Base-by-base conservation (phyloP, 73 alveolate species). In the Durusdinium trenchii region DNA sequence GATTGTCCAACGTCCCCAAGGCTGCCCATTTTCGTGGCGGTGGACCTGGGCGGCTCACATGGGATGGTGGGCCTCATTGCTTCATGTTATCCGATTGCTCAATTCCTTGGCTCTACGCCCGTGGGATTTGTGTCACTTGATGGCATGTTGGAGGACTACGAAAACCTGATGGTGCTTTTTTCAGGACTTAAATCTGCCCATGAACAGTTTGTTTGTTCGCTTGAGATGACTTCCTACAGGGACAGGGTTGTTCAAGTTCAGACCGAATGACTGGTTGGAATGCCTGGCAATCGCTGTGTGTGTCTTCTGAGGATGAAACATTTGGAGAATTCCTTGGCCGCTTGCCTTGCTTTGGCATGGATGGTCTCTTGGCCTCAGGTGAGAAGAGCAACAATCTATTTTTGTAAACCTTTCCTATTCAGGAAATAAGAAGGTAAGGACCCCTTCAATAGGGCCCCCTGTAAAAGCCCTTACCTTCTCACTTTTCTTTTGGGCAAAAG, bases 51-150 rank as follows among this genome's bases (percentile, higher is more conserved):
- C 16, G 97, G 97, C 16, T 90, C 97, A 36, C 97, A 90, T 75
- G 57, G 97, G 76, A 67, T 64, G 97, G 97, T 90, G 57, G 97
- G 97, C 64, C 35, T 75, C 89, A 90, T 90, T 45, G 97, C 97
- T 18, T 90, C 97, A 35, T 43, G 89, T 16, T 90, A 90, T 36
- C 51, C 97, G 3, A 12, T 90, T 54, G 81, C 97, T 6, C 76
- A 45, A 38, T 90, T 90, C 67, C 3, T 90, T 9, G 82, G 82
- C 81, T 90, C 97, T 2, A 32, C 97, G 47, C 86, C 97, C 20
- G 87, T 84, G 18, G 94, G 94, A 73, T 73, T 84, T 18, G 14
- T 84, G 94, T n/a, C 18, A 20, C 94, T 52, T 54, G 64, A 9
- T 12, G 28, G 64, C n/a, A n/a, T n/a, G n/a, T n/a, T 81, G 91